Base-by-base conservation (phyloP, 495 filamentous ascomycete genomes). In the Trichoderma asperelloides region DNA sequence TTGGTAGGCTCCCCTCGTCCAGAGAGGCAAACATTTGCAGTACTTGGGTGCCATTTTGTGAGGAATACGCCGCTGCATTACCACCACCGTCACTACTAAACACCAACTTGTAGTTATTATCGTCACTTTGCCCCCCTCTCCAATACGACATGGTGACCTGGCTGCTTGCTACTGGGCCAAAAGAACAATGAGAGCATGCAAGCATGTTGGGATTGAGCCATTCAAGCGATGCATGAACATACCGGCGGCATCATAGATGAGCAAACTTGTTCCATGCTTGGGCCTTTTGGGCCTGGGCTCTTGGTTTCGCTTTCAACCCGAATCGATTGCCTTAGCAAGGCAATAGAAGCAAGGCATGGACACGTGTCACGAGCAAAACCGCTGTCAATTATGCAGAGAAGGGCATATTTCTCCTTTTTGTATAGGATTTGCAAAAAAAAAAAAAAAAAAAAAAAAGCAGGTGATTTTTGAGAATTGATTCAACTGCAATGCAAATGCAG, bases 141-240 rank as follows among this genome's bases (percentile, higher is more conserved):
- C n/a, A n/a, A 47, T 65, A 49, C 30, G 25, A 51, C 43, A 40
- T 45, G 40, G 64, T 16, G 16, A 65, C 64, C 25, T 49, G 64
- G 49, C 47, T 45, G 37, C 37, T n/a, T 25, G 13, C 21, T 23
- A 65, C 37, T 65, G n/a, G 37, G 40, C 40, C 27, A 25, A 18
- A 16, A 15, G 6, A 13, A 60, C 55, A 25, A 60, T 60, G 4
- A 3, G 27, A 13, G 13, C 43, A 60, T 60, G 23, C 25, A 12
- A 30, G 25, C 8, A 28, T 28, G 55, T 15, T 7, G 27, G 5
- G 5, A 51, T 51, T 9, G 21, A 18, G n/a, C 47, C 47, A 51
- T 51, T 51, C 47, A 3, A 21, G 47, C 47, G 5, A 15, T 51
- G 47, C 47, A 51, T 51, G 18, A 51, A 51, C 47, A 51, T 51